A percentile compares a stretch with the other conserved stretches of the same genome.
Conservation (phyloP, 495 filamentous ascomycete genomes). For the Podospora conica region DNA sequence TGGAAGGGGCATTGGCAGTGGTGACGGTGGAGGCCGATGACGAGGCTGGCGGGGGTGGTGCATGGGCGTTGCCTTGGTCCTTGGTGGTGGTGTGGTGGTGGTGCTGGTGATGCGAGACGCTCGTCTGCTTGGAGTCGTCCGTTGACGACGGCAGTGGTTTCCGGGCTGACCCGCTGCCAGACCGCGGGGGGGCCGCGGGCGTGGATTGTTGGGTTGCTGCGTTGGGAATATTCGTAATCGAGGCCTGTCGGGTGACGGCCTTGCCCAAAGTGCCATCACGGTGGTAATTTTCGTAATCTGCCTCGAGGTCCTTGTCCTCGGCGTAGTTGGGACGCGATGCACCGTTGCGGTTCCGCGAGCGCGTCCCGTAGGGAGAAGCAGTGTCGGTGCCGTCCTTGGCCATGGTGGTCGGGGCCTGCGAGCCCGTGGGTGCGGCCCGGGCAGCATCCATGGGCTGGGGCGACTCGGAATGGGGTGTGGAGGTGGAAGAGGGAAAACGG, state of each 20-base stretch:
- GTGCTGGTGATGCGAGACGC: conserved; percentile 15
- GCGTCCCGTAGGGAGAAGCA: conserved; percentile 83
- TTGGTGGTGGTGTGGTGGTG: conserved; percentile 24
- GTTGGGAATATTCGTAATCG: conserved; percentile 18
- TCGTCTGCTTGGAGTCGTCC: conserved; percentile 25
- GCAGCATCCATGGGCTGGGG: conserved; percentile 31
- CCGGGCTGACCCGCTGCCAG: conserved; percentile 22
- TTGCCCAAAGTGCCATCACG: conserved; percentile 45
- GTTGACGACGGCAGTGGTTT: conserved; percentile 27
- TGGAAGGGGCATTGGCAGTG: conserved; percentile 32
- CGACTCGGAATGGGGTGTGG: conserved; percentile 18
- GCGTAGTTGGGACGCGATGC: conserved; percentile 86
- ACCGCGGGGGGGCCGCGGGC: conserved; percentile 14
- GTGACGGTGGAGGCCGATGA: conserved; percentile 38
- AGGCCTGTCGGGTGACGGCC: conserved; percentile 31
- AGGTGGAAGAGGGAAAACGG: conserved; percentile 9
- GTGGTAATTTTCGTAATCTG: conserved; percentile 57
- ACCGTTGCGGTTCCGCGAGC: conserved; percentile 84
- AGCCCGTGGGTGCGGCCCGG: conserved; percentile 36
- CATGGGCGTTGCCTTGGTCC: conserved; percentile 14
- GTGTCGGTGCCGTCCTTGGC: conserved; percentile 34
- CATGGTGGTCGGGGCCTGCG: conserved; percentile 27
- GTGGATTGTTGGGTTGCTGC: conserved; percentile 13
- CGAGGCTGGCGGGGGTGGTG: conserved; percentile 10
- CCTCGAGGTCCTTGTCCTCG: conserved; percentile 88